phyloP scores from a whole-genome alignment of 2,329 filamentous ascomycete genomes.

The Huntiella moniliformis region DNA sequence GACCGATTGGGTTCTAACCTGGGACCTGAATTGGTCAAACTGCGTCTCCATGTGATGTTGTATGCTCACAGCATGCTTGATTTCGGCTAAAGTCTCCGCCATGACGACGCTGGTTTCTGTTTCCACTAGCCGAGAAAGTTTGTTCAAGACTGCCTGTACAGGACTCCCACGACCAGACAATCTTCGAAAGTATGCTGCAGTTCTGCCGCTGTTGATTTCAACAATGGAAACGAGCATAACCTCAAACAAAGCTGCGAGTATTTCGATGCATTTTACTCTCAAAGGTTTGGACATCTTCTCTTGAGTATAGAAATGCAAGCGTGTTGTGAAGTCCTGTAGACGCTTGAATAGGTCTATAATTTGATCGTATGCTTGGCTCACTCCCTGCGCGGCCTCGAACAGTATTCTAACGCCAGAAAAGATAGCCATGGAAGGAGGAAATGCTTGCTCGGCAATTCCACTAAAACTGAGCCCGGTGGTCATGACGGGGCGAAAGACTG shows the following conservation, averaged over 20 bases:
- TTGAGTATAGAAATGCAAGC: conserved; percentile 23
- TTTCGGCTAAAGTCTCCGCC: conserved; percentile 24
- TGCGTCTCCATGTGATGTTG: conserved; percentile 20
- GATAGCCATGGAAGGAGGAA: conserved; percentile 23
- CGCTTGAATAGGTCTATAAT: conserved; percentile 26
- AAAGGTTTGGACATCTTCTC: conserved; percentile 22
- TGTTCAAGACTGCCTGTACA: conserved; percentile 22
- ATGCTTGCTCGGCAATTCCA: conserved; percentile 21
- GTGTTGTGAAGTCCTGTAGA: conserved; percentile 25
- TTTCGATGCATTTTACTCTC: conserved; percentile 22
- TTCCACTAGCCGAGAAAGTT: conserved; percentile 23
- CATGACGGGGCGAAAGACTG: conserved; percentile 21
- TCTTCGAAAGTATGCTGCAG: conserved; percentile 23
- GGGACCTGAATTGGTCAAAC: conserved; percentile 19
- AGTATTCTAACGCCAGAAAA: conserved; percentile 26
- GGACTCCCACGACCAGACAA: conserved; percentile 23
- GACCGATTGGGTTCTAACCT: conserved; percentile 19
- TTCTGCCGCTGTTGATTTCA: conserved; percentile 22
- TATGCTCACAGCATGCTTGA: conserved; percentile 20
- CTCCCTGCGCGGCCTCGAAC: conserved; percentile 25
- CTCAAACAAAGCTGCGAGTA: conserved; percentile 26
- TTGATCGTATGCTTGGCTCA: conserved; percentile 26
- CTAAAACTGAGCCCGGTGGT: conserved; percentile 21
- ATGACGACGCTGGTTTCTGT: conserved; percentile 25
- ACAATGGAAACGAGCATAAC: conserved; percentile 26